Percentiles rank a stretch among this genome's conserved stretches.
Conservation (phyloP, 495 filamentous ascomycete genomes). For the Penicillium pancosmium region DNA sequence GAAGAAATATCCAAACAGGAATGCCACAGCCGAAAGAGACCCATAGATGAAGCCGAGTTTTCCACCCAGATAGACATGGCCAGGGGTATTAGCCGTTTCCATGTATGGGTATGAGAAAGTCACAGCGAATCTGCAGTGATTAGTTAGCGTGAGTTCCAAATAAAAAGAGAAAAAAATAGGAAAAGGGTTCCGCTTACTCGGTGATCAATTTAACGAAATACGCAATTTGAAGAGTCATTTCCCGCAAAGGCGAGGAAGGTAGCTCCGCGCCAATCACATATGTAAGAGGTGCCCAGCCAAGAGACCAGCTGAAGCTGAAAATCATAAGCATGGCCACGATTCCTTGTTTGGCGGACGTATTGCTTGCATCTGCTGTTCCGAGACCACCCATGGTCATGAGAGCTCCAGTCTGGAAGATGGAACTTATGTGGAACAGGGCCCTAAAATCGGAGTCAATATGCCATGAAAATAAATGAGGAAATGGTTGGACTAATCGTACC, state of each 20-base stretch:
- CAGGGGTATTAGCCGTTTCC: slow-evolving; percentile 19
- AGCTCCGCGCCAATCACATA: slow-evolving; percentile 27
- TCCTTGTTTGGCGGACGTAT: slow-evolving; percentile 16
- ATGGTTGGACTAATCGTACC: slow-evolving; percentile 11
- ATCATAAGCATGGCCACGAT: slow-evolving; percentile 27
- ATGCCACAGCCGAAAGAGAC: slow-evolving; percentile 18
- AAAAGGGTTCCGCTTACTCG: slow-evolving; percentile 14
- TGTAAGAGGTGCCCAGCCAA: slow-evolving; percentile 25
- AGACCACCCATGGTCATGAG: slow-evolving; percentile 28
- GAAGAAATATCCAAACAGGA: slow-evolving; percentile 21
- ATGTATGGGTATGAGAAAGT: slow-evolving; percentile 27
- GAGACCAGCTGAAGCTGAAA: slow-evolving; percentile 25
- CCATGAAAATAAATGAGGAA: background rate
- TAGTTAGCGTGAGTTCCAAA: background rate
- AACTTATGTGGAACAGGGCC: slow-evolving; percentile 18
- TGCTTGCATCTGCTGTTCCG: slow-evolving; percentile 17
- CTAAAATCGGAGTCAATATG: background rate
- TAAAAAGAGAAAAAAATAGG: background rate
- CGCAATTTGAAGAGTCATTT: slow-evolving; percentile 24
- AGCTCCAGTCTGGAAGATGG: slow-evolving; percentile 16
- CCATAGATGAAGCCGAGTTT: slow-evolving; percentile 31
- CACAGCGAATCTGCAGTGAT: slow-evolving; percentile 22
- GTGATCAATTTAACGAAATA: slow-evolving; percentile 27
- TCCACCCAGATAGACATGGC: slow-evolving; percentile 23
- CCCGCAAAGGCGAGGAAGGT: slow-evolving; percentile 24